Evolutionary conservation across 2,329 filamentous ascomycete species (phyloP).

Genomic region (Lanzia echinophila): DNA sequence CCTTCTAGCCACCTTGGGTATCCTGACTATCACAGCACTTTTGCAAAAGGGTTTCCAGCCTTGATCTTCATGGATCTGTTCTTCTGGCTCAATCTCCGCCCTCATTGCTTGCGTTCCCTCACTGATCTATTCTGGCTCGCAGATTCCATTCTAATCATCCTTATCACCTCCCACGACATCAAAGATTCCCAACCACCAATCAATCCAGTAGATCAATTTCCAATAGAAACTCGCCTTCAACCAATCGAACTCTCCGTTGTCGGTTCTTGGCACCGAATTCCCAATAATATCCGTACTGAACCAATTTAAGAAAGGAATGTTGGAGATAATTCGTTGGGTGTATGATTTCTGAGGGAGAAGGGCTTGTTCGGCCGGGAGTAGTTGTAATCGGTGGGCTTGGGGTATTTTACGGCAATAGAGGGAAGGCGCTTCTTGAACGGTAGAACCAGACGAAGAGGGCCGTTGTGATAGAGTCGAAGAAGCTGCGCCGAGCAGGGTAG

Average conservation of each 20-base stretch:
- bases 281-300: constrained; percentile 68
- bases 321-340: constrained; percentile 55
- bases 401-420: constrained; percentile 57
- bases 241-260: constrained; percentile 73
- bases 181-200: constrained; percentile 52
- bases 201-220: constrained; percentile 59
- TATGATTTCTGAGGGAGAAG: constrained; percentile 62
- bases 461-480: constrained; percentile 26
- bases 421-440: constrained; percentile 22
- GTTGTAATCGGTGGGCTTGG: constrained; percentile 55
- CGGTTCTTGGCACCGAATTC: constrained; percentile 64
- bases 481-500: constrained; percentile 20
- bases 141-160: constrained; percentile 16
- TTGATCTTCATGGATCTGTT: no score
- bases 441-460: constrained; percentile 29
- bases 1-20: no score
- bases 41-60: no score
- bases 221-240: constrained; percentile 59
- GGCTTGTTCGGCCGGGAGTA: constrained; percentile 64
- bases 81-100: background rate
- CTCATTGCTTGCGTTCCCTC: background rate
- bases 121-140: background rate
- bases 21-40: no score
- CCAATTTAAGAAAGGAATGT: constrained; percentile 65
- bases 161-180: constrained; percentile 41